These are phyloP conservation scores for Epichloe gansuensis DNA, from an alignment of 2,329 filamentous ascomycete genomes.

Conservation along the genomic window DNA sequence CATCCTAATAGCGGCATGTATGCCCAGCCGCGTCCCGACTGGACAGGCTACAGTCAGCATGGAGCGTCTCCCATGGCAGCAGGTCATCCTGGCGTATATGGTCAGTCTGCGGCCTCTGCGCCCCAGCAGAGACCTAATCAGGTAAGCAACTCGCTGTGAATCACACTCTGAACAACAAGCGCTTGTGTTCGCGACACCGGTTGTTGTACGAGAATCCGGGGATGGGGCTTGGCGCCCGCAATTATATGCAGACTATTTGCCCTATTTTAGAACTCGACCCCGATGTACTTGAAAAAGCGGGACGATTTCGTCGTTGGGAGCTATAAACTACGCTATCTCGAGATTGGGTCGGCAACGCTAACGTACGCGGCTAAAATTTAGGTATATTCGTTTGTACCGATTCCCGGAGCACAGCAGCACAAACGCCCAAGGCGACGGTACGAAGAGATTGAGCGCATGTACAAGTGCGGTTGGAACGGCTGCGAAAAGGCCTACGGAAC, in stretches of 20 bases:
- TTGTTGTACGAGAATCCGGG: not conserved
- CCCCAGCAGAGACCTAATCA: constrained; percentile 45
- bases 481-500: constrained; percentile 99
- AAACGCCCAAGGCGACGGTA: constrained; percentile 89
- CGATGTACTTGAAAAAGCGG: not conserved
- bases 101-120: constrained; percentile 42
- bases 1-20: constrained; percentile 53
- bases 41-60: constrained; percentile 53
- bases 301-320: not conserved
- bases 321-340: not conserved
- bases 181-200: not conserved
- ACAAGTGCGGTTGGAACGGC: constrained; percentile 97
- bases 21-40: constrained; percentile 60
- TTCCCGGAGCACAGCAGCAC: constrained; percentile 92
- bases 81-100: constrained; percentile 38
- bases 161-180: not conserved
- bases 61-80: constrained; percentile 36
- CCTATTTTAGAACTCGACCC: not conserved
- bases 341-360: not conserved
- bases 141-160: constrained; percentile 34
- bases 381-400: constrained; percentile 96
- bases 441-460: constrained; percentile 99
- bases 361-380: constrained; percentile 30
- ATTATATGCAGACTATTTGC: not conserved
- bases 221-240: too few relatives aligned